These are phyloP conservation scores for Euphorbia corollata DNA, from an alignment of 441 rosid genomes.

Conservation along the genomic window DNA sequence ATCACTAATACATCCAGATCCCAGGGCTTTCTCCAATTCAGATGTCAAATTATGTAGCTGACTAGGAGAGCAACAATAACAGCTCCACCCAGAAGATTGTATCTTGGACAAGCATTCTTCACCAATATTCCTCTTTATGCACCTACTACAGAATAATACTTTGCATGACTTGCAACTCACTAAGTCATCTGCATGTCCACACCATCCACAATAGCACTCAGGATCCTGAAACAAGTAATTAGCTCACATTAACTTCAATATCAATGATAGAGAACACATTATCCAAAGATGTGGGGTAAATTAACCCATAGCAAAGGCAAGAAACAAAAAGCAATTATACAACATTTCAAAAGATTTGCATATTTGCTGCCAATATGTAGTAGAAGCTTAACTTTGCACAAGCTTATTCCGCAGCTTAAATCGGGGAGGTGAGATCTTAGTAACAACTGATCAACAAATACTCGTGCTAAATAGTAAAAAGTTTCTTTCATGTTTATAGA, in stretches of 20 bases:
- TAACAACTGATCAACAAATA: neutral
- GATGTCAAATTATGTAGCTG: constrained; percentile 54
- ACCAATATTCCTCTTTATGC: constrained; percentile 78
- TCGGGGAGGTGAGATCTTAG: neutral
- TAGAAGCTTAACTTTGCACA: neutral
- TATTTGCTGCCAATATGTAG: neutral
- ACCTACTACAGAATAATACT: constrained; percentile 58
- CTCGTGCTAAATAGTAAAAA: neutral
- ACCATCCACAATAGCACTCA: constrained; percentile 89
- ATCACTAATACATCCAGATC: constrained; percentile 30
- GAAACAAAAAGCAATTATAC: no score
- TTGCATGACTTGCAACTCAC: constrained; percentile 79
- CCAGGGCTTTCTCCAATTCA: constrained; percentile 73
- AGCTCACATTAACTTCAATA: constrained; percentile 17
- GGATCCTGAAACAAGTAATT: constrained; percentile 45
- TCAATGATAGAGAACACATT: no score
- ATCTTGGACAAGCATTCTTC: constrained; percentile 61
- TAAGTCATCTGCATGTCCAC: constrained; percentile 65
- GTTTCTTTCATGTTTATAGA: neutral
- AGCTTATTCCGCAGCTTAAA: neutral
- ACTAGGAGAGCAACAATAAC: constrained; percentile 80
- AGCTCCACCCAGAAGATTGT: constrained; percentile 73
- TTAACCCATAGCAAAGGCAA: no score
- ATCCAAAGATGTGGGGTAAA: no score
- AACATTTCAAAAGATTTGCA: neutral